Conservation (phyloP, 2,329 filamentous ascomycete species). For the Trichoderma atrobrunneum region DNA sequence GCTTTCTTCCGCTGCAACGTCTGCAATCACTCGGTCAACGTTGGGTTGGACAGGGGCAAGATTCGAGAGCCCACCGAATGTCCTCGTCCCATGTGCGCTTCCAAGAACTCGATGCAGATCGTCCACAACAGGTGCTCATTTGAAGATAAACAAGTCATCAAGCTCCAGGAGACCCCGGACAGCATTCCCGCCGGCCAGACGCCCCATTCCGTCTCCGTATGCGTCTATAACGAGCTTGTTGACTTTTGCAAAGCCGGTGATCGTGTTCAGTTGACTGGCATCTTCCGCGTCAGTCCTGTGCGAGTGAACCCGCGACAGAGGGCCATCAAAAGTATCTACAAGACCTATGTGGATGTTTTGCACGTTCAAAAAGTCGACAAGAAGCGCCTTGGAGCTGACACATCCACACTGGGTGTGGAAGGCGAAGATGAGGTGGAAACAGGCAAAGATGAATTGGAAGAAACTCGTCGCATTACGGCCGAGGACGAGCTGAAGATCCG, state of each 20-base stretch:
- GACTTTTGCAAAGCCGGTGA: slow-evolving; percentile 98
- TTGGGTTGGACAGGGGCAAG: slow-evolving; percentile 91
- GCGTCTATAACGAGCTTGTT: slow-evolving; percentile 93
- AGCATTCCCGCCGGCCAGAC: slow-evolving; percentile 93
- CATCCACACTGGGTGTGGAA: slow-evolving; percentile 80
- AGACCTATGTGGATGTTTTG: slow-evolving; percentile 93
- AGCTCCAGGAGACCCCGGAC: slow-evolving; percentile 95
- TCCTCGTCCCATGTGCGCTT: slow-evolving; percentile 74
- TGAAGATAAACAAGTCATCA: slow-evolving; percentile 97
- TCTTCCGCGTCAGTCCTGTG: slow-evolving; percentile 92
- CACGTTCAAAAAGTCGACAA: slow-evolving; percentile 97
- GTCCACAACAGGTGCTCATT: slow-evolving; percentile 94
- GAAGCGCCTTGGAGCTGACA: slow-evolving; percentile 87
- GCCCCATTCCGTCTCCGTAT: slow-evolving; percentile 93
- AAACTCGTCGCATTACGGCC: slow-evolving; percentile 75
- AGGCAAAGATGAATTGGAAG: slow-evolving; percentile 73
- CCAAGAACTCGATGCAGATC: slow-evolving; percentile 96
- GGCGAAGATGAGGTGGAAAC: slow-evolving; percentile 64
- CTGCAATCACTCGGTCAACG: slow-evolving; percentile 86
- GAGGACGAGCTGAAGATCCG: slow-evolving; percentile 91
- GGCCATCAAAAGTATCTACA: slow-evolving; percentile 92
- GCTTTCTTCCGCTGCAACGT: slow-evolving; percentile 95
- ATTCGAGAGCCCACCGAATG: slow-evolving; percentile 93
- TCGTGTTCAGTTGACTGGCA: slow-evolving; percentile 89
- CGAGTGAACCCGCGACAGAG: slow-evolving; percentile 91